Conservation (phyloP, 495 filamentous ascomycete genomes). For the Polyplosphaeria fusca region DNA sequence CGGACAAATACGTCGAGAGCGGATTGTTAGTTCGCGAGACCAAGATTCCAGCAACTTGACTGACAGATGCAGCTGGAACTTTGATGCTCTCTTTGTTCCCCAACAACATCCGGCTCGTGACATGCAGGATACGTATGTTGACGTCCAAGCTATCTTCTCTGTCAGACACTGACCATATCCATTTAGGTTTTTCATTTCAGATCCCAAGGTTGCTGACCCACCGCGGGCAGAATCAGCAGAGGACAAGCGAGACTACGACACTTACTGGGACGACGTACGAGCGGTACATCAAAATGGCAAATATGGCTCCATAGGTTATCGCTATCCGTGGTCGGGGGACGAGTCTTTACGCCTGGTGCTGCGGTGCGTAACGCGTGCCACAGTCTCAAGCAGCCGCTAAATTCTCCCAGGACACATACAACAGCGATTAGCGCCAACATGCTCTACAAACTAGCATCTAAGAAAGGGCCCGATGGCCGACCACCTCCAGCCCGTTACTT, state of each 20-base stretch:
- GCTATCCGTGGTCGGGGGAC: slow-evolving; percentile 87
- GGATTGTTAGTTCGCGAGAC: neutral
- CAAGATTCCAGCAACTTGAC: slow-evolving; percentile 58
- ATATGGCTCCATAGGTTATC: slow-evolving; percentile 90
- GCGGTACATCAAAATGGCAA: slow-evolving; percentile 81
- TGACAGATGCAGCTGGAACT: slow-evolving; percentile 98
- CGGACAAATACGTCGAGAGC: slow-evolving; percentile 51
- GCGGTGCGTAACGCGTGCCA: no score
- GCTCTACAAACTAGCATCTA: slow-evolving; percentile 80
- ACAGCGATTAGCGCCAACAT: slow-evolving; percentile 85
- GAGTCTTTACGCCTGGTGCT: slow-evolving; percentile 87
- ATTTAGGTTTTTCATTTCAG: slow-evolving; percentile 98
- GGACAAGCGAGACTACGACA: slow-evolving; percentile 61
- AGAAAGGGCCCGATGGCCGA: slow-evolving; percentile 39
- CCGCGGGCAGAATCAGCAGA: slow-evolving; percentile 65
- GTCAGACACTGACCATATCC: no score
- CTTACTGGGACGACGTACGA: slow-evolving; percentile 82
- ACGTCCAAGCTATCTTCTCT: no score
- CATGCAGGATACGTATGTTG: slow-evolving; percentile 85
- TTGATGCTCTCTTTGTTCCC: slow-evolving; percentile 93
- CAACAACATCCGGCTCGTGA: slow-evolving; percentile 97
- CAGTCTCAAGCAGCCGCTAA: no score
- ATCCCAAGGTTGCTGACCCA: slow-evolving; percentile 71
- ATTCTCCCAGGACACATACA: slow-evolving; percentile 94
- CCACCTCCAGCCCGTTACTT: slow-evolving; percentile 87